phyloP scores from a whole-genome alignment of 352 stramenopile genomes.

The Phytopythium aichiense region DNA sequence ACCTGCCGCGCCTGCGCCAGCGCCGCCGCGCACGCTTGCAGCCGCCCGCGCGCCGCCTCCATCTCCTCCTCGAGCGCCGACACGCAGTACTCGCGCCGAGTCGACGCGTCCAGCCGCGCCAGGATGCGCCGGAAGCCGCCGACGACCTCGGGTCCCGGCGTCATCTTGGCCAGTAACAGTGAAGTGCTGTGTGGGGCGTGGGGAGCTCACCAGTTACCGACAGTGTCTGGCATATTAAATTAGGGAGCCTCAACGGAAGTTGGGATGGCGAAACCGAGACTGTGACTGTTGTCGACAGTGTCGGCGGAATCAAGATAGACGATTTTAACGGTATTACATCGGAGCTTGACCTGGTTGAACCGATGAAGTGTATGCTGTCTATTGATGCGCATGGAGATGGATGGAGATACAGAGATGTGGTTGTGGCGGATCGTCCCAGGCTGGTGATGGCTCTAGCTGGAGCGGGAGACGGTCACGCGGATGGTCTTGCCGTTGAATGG shows the following conservation, averaged over 20 bases:
- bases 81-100: conserved; percentile 31
- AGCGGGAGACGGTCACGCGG: conserved; percentile 38
- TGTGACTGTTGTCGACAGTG: too few species aligned
- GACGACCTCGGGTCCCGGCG: background rate
- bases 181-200: background rate
- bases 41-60: conserved; percentile 8
- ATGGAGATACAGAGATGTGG: too few species aligned
- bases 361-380: too few species aligned
- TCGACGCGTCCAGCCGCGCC: conserved; percentile 24
- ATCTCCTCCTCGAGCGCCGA: conserved; percentile 27
- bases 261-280: too few species aligned
- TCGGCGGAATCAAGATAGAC: too few species aligned
- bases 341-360: too few species aligned
- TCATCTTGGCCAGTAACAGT: background rate
- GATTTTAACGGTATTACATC: too few species aligned
- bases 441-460: conserved; percentile 9
- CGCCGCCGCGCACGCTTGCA: conserved; percentile 18
- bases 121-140: conserved; percentile 37
- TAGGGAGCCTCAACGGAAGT: too few species aligned
- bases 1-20: conserved; percentile 29
- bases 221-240: background rate
- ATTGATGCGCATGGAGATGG: too few species aligned
- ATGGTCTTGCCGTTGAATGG: conserved; percentile 69
- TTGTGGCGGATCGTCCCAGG: background rate
- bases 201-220: background rate